These are phyloP conservation scores for Penicillium italicum DNA, from an alignment of 2,329 filamentous ascomycete genomes.

Conservation along the genomic window DNA sequence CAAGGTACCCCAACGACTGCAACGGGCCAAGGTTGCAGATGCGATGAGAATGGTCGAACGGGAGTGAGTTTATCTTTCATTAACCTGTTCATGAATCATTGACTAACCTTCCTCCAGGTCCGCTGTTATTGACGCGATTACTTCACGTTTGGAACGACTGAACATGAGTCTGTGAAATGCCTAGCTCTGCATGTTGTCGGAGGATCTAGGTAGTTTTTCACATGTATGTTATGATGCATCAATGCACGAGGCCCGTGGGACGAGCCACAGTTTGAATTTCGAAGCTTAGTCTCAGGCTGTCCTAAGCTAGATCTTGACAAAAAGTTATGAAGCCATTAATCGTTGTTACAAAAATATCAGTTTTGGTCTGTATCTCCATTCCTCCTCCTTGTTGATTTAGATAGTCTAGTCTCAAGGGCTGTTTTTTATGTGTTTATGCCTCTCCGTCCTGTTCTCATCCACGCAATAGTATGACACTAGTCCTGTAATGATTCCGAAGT, in stretches of 20 bases:
- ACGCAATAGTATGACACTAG: background rate
- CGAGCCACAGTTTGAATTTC: background rate
- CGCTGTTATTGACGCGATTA: slow-evolving; percentile 44
- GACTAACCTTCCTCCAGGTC: slow-evolving; percentile 30
- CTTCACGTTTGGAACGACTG: slow-evolving; percentile 40
- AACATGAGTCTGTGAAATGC: slow-evolving; percentile 32
- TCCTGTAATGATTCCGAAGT: background rate
- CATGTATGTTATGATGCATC: background rate
- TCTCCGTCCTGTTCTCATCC: background rate
- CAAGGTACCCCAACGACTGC: slow-evolving; percentile 41
- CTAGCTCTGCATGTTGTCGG: background rate
- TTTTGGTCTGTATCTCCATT: background rate
- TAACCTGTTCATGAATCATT: background rate
- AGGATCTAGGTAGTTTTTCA: background rate
- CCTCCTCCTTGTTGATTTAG: background rate
- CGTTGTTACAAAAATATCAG: background rate
- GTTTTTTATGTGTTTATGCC: too few relatives aligned
- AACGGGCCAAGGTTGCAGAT: slow-evolving; percentile 46
- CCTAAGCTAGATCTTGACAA: background rate
- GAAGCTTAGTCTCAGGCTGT: background rate
- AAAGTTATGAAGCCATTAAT: background rate
- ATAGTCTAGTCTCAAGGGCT: background rate
- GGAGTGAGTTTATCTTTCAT: slow-evolving; percentile 36
- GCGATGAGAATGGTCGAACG: slow-evolving; percentile 51
- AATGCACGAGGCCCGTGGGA: background rate